These are phyloP conservation scores for Podaxis mareebaensis DNA, from an alignment of 768 basidiomycete genomes.

Conservation along the genomic window DNA sequence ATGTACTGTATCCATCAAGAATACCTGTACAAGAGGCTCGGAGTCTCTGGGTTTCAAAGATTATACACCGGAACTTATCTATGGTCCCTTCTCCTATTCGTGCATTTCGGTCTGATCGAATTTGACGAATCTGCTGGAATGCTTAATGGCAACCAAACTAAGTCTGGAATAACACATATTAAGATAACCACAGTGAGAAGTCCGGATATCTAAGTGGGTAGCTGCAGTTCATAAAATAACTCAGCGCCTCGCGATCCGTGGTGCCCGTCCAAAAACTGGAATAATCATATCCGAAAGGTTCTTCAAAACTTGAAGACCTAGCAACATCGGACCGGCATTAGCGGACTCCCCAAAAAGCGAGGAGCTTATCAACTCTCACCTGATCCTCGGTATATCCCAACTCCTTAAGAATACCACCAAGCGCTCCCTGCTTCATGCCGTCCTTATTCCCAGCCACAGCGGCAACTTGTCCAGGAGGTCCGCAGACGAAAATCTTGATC, in stretches of 20 bases:
- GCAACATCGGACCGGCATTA: background rate
- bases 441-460: slow-evolving; percentile 88
- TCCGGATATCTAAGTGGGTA: background rate
- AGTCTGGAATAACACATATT: too few relatives aligned
- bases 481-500: slow-evolving; percentile 89
- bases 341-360: background rate
- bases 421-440: slow-evolving; percentile 81
- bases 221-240: background rate
- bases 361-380: slow-evolving; percentile 38
- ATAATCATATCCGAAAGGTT: background rate
- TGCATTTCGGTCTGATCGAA: too few relatives aligned
- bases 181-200: too few relatives aligned
- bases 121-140: too few relatives aligned
- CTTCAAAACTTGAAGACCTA: slow-evolving; percentile 15
- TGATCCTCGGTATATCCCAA: slow-evolving; percentile 85
- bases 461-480: slow-evolving; percentile 88
- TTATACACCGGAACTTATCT: too few relatives aligned
- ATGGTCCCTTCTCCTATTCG: too few relatives aligned
- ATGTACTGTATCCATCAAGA: too few relatives aligned
- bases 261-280: background rate
- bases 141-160: too few relatives aligned
- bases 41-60: too few relatives aligned
- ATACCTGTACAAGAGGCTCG: too few relatives aligned
- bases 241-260: background rate
- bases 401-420: slow-evolving; percentile 84